These are phyloP conservation scores for Rutstroemia sydowiana DNA, from an alignment of 2,329 filamentous ascomycete species.

Conservation along the genomic window DNA sequence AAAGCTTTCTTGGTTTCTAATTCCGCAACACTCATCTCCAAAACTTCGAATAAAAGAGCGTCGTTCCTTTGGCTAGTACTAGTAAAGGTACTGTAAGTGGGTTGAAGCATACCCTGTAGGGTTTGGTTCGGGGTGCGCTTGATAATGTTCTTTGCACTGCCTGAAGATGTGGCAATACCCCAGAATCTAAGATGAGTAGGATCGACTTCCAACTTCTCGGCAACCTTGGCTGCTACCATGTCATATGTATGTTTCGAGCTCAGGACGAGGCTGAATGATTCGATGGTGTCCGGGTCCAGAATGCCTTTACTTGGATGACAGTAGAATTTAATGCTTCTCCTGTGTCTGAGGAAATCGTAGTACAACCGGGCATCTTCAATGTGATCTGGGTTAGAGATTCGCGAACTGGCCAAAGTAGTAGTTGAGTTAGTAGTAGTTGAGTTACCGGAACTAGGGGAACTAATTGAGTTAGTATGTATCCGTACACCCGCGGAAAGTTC, in stretches of 20 bases:
- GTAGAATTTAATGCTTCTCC: slow-evolving; percentile 70
- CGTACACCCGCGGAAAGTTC: neutral
- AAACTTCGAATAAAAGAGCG: slow-evolving; percentile 81
- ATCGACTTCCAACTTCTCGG: slow-evolving; percentile 66
- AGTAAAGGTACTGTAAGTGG: slow-evolving; percentile 63
- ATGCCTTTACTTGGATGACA: slow-evolving; percentile 54
- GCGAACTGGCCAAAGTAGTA: slow-evolving; percentile 10
- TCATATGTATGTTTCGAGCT: slow-evolving; percentile 90
- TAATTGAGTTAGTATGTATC: neutral
- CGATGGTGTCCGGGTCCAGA: slow-evolving; percentile 41
- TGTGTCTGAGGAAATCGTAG: slow-evolving; percentile 89
- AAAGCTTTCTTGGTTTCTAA: slow-evolving; percentile 86
- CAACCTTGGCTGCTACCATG: slow-evolving; percentile 75
- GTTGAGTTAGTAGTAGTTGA: neutral
- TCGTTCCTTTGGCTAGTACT: slow-evolving; percentile 66
- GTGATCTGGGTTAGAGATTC: slow-evolving; percentile 33
- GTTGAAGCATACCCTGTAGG: slow-evolving; percentile 71
- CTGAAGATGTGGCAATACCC: slow-evolving; percentile 69
- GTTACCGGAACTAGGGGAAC: neutral
- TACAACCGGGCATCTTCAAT: slow-evolving; percentile 72
- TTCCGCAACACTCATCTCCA: slow-evolving; percentile 91
- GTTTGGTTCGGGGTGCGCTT: slow-evolving; percentile 62
- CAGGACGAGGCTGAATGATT: slow-evolving; percentile 67
- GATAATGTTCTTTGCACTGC: slow-evolving; percentile 70
- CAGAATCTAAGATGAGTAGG: slow-evolving; percentile 87